Base-by-base conservation (phyloP, 2,329 filamentous ascomycete species). In the Pseudocercospora fuligena region DNA sequence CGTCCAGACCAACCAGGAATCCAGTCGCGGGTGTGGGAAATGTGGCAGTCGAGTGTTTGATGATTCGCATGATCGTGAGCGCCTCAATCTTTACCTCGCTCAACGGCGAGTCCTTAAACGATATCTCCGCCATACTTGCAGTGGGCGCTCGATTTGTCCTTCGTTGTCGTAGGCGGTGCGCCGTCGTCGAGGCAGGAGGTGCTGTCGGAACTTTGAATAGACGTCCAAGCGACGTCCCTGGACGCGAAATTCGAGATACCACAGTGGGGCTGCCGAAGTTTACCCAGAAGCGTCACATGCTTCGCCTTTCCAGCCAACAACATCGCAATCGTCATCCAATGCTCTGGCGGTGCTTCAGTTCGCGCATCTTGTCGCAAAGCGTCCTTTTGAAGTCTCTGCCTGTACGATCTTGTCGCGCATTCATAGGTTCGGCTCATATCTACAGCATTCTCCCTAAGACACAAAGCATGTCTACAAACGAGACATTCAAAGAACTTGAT, bases 61-160 rank as follows among this genome's bases (percentile, higher is more conserved):
- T 94, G 80, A 98, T 94, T 86, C 97, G 97, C 91, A 97, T 94
- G 74, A 97, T 92, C 77, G 97, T 94, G 86, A 98, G 86, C 77
- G 94, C 93, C 86, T 97, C 94, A 78, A 98, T 90, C 85, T 97
- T 93, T 76, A 97, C 92, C 82, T 92, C 87, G 86, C 65, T 70
- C 56, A 77, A 61, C 31, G 76, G 74, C 90, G 91, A 82, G 92
- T 73, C 72, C 51, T 69, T 70, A 40, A 66, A 54, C 5, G 68
- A 63, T 46, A 68, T 66, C 40, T 73, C 70, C 59, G 75, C 73
- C 74, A 76, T 77, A 66, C 61, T 72, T n/a, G 51, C 51, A 14
- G 8, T 29, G 1, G 25, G 14, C 21, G 21, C 25, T 25, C 21
- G 21, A 3, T 23, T 5, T 14, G 21, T 5, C 21, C 8, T 29